These are phyloP conservation scores for Suillus clintonianus DNA, from an alignment of 768 basidiomycete species.

Conservation along the genomic window DNA sequence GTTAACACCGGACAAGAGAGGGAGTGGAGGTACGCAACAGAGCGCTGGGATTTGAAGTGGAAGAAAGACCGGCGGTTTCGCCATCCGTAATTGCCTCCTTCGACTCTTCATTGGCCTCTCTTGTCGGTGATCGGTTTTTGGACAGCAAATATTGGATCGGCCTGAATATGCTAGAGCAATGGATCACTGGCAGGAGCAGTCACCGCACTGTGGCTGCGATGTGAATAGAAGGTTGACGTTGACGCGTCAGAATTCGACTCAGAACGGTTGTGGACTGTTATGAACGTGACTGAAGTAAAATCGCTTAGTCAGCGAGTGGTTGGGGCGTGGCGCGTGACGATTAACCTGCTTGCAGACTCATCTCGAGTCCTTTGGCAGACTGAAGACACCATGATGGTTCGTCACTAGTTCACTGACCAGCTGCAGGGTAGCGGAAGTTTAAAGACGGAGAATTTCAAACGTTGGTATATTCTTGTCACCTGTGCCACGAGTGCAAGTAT, in stretches of 20 bases:
- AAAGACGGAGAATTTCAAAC: not conserved
- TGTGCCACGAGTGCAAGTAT: not conserved
- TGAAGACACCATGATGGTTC: not conserved
- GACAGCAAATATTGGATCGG: not conserved
- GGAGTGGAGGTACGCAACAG: not conserved
- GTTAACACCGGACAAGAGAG: not conserved
- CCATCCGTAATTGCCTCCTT: not conserved
- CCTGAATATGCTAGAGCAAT: not conserved
- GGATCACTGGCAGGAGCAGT: too few species aligned
- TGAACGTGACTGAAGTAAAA: too few species aligned
- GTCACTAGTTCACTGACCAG: not conserved
- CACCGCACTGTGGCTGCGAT: not conserved
- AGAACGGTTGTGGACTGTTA: too few species aligned
- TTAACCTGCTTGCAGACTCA: too few species aligned
- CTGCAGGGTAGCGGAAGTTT: not conserved
- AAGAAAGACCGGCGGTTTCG: not conserved
- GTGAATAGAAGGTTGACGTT: not conserved
- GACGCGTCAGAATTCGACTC: not conserved
- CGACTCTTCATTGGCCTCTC: not conserved
- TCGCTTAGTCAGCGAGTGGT: too few species aligned
- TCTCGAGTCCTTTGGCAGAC: too few species aligned
- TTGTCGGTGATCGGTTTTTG: not conserved
- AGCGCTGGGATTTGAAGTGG: not conserved
- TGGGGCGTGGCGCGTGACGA: too few species aligned
- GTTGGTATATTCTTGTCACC: not conserved